Conservation (phyloP, 352 stramenopile genomes). For the Phytophthora kernoviae region DNA sequence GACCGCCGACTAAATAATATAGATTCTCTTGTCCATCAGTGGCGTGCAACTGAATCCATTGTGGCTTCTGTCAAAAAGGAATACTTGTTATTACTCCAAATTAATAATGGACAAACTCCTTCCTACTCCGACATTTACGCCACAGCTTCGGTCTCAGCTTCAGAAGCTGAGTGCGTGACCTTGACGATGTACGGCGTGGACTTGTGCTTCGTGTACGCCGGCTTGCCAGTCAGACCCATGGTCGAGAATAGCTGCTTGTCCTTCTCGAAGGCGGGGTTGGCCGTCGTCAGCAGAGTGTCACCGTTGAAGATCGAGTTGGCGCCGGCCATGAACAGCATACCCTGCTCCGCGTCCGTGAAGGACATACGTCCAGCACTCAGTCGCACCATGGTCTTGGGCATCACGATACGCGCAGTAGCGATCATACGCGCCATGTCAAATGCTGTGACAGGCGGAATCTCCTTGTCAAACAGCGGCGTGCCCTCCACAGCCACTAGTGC, state of each 20-base stretch:
- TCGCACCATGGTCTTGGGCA: slow-evolving; percentile 98
- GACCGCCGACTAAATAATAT: slow-evolving; percentile 31
- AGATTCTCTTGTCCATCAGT: slow-evolving; percentile 15
- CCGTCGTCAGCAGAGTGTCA: slow-evolving; percentile 96
- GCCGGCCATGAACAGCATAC: slow-evolving; percentile 96
- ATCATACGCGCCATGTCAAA: slow-evolving; percentile 99
- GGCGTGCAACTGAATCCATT: not conserved
- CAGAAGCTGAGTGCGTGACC: slow-evolving; percentile 66
- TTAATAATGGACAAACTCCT: slow-evolving; percentile 32
- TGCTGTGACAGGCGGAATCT: slow-evolving; percentile 89
- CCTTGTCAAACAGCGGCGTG: slow-evolving; percentile 93
- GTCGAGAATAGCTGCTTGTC: slow-evolving; percentile 95
- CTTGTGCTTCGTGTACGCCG: slow-evolving; percentile 91
- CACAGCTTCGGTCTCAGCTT: slow-evolving; percentile 36
- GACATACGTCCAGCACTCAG: slow-evolving; percentile 96
- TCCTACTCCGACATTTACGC: slow-evolving; percentile 27
- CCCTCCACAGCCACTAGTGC: slow-evolving; percentile 95
- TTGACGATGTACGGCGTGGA: slow-evolving; percentile 85
- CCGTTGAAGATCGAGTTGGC: slow-evolving; percentile 99
- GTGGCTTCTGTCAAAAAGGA: slow-evolving; percentile 20
- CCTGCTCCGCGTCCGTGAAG: slow-evolving; percentile 97
- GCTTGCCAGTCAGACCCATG: slow-evolving; percentile 95
- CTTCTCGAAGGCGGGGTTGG: slow-evolving; percentile 96
- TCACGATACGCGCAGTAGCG: slow-evolving; percentile 96
- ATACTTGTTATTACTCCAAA: slow-evolving; percentile 28